These are phyloP conservation scores for Artomyces pyxidatus DNA, from an alignment of 768 basidiomycete genomes.

Conservation along the genomic window DNA sequence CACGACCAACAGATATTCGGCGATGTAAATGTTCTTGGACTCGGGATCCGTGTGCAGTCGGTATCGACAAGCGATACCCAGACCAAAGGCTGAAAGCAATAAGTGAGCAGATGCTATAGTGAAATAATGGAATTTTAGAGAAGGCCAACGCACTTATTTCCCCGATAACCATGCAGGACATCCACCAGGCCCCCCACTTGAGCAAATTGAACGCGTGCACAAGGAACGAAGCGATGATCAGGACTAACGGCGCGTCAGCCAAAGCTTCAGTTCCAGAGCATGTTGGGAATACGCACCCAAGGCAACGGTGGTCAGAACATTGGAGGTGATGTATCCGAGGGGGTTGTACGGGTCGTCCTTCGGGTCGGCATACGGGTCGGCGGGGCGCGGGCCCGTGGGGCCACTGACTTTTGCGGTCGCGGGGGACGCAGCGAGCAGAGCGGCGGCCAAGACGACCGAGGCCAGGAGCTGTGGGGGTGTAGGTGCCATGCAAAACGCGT, in stretches of 20 bases:
- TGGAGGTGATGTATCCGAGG: conserved; percentile 47
- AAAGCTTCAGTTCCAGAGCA: not conserved
- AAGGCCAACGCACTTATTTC: conserved; percentile 35
- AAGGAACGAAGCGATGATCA: not conserved
- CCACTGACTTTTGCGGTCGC: too few species aligned
- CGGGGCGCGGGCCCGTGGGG: too few species aligned
- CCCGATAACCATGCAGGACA: conserved; percentile 45
- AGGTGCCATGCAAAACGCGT: too few species aligned
- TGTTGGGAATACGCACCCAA: conserved; percentile 25
- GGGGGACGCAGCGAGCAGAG: too few species aligned
- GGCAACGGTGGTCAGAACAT: conserved; percentile 42
- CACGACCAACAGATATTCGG: conserved; percentile 51
- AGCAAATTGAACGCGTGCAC: not conserved
- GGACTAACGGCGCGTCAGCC: not conserved
- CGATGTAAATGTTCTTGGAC: conserved; percentile 43
- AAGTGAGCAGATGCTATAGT: not conserved
- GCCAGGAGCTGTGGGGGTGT: too few species aligned
- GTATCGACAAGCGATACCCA: conserved; percentile 50
- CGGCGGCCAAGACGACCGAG: too few species aligned
- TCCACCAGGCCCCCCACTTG: conserved; percentile 17
- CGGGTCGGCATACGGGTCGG: too few species aligned
- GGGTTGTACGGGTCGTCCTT: conserved; percentile 45
- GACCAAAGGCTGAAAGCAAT: conserved; percentile 37
- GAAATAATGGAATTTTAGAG: not conserved
- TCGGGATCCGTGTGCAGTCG: conserved; percentile 46